These are phyloP conservation scores for Aspergillus mulundensis DNA, from an alignment of 495 filamentous ascomycete species.

Conservation along the genomic window DNA sequence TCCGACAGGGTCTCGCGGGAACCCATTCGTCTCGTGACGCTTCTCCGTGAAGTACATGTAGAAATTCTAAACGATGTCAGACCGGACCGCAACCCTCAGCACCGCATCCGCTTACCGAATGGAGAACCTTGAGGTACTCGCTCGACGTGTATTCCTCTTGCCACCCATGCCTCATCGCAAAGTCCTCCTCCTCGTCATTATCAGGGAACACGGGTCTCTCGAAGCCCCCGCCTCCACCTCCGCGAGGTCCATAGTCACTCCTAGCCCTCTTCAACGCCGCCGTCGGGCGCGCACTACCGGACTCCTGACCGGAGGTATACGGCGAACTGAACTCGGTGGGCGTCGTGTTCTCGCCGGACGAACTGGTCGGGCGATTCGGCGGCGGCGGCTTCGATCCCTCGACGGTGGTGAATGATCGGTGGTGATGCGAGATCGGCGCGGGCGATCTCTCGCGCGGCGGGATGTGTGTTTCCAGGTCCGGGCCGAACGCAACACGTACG, in stretches of 20 bases:
- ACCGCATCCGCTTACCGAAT: slow-evolving; percentile 43
- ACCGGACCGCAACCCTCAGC: not conserved
- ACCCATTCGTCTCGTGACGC: slow-evolving; percentile 92
- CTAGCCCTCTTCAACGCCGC: slow-evolving; percentile 62
- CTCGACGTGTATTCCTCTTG: slow-evolving; percentile 57
- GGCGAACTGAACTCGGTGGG: slow-evolving; percentile 23
- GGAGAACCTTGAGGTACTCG: slow-evolving; percentile 54
- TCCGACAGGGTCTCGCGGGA: slow-evolving; percentile 64
- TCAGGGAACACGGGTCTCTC: slow-evolving; percentile 26
- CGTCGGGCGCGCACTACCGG: slow-evolving; percentile 43
- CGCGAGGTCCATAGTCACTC: slow-evolving; percentile 61
- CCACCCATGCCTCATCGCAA: slow-evolving; percentile 60
- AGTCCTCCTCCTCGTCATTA: slow-evolving; percentile 42
- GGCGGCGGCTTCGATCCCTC: slow-evolving; percentile 28
- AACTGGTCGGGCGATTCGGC: slow-evolving; percentile 32
- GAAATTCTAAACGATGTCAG: slow-evolving; percentile 49
- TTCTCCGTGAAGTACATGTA: slow-evolving; percentile 99
- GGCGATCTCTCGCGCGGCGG: slow-evolving; percentile 42
- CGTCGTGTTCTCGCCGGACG: slow-evolving; percentile 29
- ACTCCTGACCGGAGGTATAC: slow-evolving; percentile 28
- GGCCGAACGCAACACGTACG: slow-evolving; percentile 44
- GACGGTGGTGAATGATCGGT: slow-evolving; percentile 37
- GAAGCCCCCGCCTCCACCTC: slow-evolving; percentile 18
- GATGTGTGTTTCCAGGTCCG: slow-evolving; percentile 40
- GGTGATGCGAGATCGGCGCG: slow-evolving; percentile 32